Percentiles rank a stretch among this genome's conserved stretches.
Conservation (phyloP, 2,329 filamentous ascomycete genomes). For the Fusarium miscanthi region DNA sequence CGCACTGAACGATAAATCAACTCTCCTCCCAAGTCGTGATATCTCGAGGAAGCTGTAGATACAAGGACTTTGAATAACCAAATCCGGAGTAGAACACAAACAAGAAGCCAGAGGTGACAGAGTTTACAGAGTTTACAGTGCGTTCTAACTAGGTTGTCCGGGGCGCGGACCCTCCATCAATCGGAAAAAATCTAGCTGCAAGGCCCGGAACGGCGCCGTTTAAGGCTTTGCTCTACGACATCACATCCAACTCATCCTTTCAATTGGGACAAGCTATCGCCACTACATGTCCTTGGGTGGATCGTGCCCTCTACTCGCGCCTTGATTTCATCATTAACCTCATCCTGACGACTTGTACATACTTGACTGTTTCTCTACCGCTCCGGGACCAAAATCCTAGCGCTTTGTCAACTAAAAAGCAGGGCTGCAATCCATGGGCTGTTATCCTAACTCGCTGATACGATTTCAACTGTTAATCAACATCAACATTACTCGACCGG, state of each 20-base stretch:
- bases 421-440: constrained; percentile 24
- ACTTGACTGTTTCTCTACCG: not conserved
- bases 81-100: not conserved
- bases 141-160: not conserved
- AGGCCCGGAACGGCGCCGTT: constrained; percentile 17
- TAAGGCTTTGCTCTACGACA: constrained; percentile 29
- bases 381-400: constrained; percentile 7
- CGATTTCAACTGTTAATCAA: constrained; percentile 19
- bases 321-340: not conserved
- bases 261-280: constrained; percentile 26
- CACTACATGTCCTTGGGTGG: constrained; percentile 6
- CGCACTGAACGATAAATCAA: not conserved
- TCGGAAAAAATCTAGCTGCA: constrained; percentile 31
- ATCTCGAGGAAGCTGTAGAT: not conserved
- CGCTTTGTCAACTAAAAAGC: constrained; percentile 20
- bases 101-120: not conserved
- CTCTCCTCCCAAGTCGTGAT: not conserved
- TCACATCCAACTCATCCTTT: constrained; percentile 20
- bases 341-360: not conserved
- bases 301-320: not conserved
- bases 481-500: constrained; percentile 8
- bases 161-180: constrained; percentile 36
- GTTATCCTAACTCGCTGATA: constrained; percentile 19
- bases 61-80: not conserved
- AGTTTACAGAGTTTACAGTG: constrained; percentile 1